phyloP scores from a whole-genome alignment of 805 yeast species.

The Teunomyces funiuensis region DNA sequence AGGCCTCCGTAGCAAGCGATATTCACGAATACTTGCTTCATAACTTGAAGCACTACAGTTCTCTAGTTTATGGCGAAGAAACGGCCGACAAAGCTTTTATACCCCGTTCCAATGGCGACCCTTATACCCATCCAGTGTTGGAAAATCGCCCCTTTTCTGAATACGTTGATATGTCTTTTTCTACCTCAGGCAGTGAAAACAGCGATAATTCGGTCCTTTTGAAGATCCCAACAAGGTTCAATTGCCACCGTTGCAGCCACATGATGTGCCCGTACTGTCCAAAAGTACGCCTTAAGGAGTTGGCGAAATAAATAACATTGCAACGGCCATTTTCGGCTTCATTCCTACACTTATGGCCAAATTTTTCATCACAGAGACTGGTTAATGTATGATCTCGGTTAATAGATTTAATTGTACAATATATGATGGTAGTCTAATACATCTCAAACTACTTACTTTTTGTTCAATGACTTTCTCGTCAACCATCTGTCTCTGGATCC shows the following conservation, averaged over 20 bases:
- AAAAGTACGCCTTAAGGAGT: constrained; percentile 33
- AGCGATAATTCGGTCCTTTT: constrained; percentile 19
- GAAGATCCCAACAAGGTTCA: constrained; percentile 33
- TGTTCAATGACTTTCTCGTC: constrained; percentile 37
- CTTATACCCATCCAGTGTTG: neutral
- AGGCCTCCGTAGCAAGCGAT: constrained; percentile 1
- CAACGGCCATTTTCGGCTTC: neutral
- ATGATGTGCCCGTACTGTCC: constrained; percentile 46
- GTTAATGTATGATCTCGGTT: neutral
- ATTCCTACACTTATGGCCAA: neutral
- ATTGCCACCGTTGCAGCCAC: constrained; percentile 38
- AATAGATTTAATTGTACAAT: constrained; percentile 2
- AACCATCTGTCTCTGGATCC: constrained; percentile 39
- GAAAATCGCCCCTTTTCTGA: constrained; percentile 1
- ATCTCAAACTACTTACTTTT: constrained; percentile 19
- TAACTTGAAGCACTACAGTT: constrained; percentile 25
- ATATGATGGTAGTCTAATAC: neutral
- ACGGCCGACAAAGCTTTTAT: neutral
- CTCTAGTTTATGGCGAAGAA: constrained; percentile 16
- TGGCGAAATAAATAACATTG: constrained; percentile 9
- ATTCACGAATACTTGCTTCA: constrained; percentile 11
- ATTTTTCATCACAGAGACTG: neutral
- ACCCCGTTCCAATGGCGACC: constrained; percentile 1
- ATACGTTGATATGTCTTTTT: neutral
- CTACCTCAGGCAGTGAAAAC: constrained; percentile 2